Evolutionary conservation across 768 basidiomycete genomes (phyloP).

Genomic region (Phylloporus scabripes): DNA sequence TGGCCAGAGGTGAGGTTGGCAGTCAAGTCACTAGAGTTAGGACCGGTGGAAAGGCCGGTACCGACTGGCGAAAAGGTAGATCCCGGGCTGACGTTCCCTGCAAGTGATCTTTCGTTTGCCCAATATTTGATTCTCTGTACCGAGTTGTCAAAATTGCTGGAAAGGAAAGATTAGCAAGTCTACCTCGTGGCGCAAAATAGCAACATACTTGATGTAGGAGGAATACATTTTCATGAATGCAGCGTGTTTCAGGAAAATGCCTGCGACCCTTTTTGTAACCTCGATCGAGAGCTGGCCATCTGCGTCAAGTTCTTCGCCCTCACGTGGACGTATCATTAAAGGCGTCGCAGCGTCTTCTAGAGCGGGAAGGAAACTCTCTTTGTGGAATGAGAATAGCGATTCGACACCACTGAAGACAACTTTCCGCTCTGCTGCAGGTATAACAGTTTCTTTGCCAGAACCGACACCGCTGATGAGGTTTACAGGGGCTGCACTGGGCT

Average conservation of each 20-base stretch:
- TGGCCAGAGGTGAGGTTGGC: slow-evolving; percentile 71
- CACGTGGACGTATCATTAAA: slow-evolving; percentile 47
- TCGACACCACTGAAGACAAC: slow-evolving; percentile 91
- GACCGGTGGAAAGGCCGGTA: slow-evolving; percentile 49
- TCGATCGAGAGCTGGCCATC: slow-evolving; percentile 69
- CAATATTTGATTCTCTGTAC: slow-evolving; percentile 84
- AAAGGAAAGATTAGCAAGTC: slow-evolving; percentile 9
- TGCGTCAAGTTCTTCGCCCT: slow-evolving; percentile 49
- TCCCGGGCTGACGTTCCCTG: slow-evolving; percentile 35
- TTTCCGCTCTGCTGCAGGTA: slow-evolving; percentile 82
- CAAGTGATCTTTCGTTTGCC: slow-evolving; percentile 53
- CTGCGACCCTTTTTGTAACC: slow-evolving; percentile 77
- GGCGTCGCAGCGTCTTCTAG: slow-evolving; percentile 74
- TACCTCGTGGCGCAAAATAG: slow-evolving; percentile 2
- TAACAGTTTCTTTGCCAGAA: slow-evolving; percentile 73
- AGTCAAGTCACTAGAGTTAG: slow-evolving; percentile 39
- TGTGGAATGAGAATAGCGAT: slow-evolving; percentile 86
- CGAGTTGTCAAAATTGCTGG: slow-evolving; percentile 87
- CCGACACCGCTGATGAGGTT: slow-evolving; percentile 66
- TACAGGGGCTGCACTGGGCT: slow-evolving; percentile 67
- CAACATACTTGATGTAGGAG: slow-evolving; percentile 88
- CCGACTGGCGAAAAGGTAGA: slow-evolving; percentile 46
- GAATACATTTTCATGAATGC: slow-evolving; percentile 99
- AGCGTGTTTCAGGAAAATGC: slow-evolving; percentile 88
- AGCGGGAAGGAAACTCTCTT: slow-evolving; percentile 87